Conservation (phyloP, 345 rosid genomes). For the Corchorus capsularis region DNA sequence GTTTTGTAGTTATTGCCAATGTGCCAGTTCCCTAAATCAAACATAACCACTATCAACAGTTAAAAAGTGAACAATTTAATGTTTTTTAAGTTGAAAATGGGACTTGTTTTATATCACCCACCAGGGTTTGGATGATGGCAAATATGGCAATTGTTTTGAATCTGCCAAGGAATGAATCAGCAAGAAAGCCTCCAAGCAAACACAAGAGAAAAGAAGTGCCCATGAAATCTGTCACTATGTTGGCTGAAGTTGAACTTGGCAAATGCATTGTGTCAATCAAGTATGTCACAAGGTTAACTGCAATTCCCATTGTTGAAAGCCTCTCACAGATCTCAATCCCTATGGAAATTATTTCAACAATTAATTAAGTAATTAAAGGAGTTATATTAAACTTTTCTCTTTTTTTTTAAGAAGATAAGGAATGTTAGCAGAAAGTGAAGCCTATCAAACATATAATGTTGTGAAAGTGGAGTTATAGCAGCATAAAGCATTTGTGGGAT, state of each 20-base stretch:
- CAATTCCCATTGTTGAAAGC: slow-evolving; percentile 73
- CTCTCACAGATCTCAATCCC: slow-evolving; percentile 71
- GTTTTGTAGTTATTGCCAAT: slow-evolving; percentile 56
- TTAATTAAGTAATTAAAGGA: no score
- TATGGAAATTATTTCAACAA: slow-evolving; percentile 22
- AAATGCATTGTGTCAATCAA: slow-evolving; percentile 64
- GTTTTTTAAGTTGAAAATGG: background rate
- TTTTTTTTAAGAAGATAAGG: slow-evolving; percentile 1
- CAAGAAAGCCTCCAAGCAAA: slow-evolving; percentile 70
- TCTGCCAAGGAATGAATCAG: slow-evolving; percentile 73
- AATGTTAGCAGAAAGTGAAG: slow-evolving; percentile 22
- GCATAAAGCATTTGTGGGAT: background rate
- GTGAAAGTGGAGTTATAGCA: slow-evolving; percentile 10
- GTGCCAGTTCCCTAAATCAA: slow-evolving; percentile 68
- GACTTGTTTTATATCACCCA: slow-evolving; percentile 27
- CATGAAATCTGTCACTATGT: slow-evolving; percentile 65
- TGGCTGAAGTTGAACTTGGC: slow-evolving; percentile 66
- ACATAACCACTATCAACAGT: background rate
- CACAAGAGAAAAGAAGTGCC: slow-evolving; percentile 72
- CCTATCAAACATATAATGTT: background rate
- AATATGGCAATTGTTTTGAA: slow-evolving; percentile 74
- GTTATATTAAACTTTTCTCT: background rate
- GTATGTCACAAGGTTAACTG: slow-evolving; percentile 77
- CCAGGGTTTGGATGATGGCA: slow-evolving; percentile 58
- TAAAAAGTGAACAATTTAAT: background rate